Percentiles rank a stretch among this genome's conserved stretches.
Conservation (phyloP, 2,329 filamentous ascomycete genomes). For the Didymella arachidicola region DNA sequence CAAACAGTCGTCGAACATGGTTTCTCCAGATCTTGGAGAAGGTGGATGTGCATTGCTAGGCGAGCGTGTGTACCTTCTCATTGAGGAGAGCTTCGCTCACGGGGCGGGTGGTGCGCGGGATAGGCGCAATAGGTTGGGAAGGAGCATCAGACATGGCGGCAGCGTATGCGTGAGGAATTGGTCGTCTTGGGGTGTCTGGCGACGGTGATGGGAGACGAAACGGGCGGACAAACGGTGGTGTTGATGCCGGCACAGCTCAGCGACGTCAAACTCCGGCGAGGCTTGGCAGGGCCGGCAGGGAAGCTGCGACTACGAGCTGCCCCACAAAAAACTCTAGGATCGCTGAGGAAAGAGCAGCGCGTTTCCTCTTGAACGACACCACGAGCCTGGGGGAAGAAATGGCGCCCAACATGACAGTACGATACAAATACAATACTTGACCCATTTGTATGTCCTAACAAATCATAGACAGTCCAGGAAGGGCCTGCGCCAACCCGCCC, state of each 20-base stretch:
- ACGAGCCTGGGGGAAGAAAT: conserved; percentile 27
- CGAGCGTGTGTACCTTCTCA: conserved; percentile 79
- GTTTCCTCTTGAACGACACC: conserved; percentile 30
- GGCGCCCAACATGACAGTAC: conserved; percentile 33
- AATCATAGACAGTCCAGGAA: conserved; percentile 20
- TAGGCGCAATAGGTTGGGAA: conserved; percentile 63
- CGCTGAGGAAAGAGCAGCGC: conserved; percentile 30
- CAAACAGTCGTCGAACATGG: too few species aligned
- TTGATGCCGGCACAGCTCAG: conserved; percentile 32
- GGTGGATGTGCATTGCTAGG: background rate
- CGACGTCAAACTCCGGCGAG: conserved; percentile 35
- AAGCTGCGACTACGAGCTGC: conserved; percentile 19
- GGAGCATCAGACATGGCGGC: conserved; percentile 66
- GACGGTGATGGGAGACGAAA: conserved; percentile 23
- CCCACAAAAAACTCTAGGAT: conserved; percentile 19
- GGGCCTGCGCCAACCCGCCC: conserved; percentile 45
- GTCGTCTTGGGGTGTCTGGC: conserved; percentile 27
- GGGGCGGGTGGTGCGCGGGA: conserved; percentile 75
- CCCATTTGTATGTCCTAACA: background rate
- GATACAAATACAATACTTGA: background rate
- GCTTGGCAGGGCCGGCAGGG: conserved; percentile 29
- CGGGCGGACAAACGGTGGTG: conserved; percentile 31
- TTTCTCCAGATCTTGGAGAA: background rate
- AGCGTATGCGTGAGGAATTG: conserved; percentile 40
- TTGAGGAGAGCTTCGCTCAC: conserved; percentile 98